Percentiles rank a stretch among this genome's conserved stretches.
Evolutionary conservation across 1,284 basidiomycete species (phyloP).

Genomic region (Sanghuangporus sanghuang): DNA sequence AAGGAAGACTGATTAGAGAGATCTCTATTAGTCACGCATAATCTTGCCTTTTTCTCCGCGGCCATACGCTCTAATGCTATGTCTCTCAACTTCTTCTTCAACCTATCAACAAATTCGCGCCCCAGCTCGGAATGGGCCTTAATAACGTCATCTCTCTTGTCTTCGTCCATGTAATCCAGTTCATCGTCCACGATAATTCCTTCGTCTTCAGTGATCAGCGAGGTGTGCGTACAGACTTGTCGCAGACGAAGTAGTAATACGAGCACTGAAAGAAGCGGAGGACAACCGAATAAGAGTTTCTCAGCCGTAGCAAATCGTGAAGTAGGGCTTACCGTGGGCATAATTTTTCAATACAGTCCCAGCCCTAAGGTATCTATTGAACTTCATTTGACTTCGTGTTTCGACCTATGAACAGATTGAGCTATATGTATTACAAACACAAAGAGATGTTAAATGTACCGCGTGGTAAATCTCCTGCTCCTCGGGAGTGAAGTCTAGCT

Average conservation of each 20-base stretch:
- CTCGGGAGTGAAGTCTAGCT: slow-evolving; percentile 46
- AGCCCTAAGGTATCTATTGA: slow-evolving; percentile 51
- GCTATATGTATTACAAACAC: background rate
- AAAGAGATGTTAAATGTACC: slow-evolving; percentile 26
- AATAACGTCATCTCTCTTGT: slow-evolving; percentile 35
- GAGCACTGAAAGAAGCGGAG: slow-evolving; percentile 32
- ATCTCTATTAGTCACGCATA: background rate
- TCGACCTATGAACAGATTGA: slow-evolving; percentile 38
- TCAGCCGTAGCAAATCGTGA: background rate
- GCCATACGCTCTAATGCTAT: slow-evolving; percentile 34
- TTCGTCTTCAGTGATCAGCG: slow-evolving; percentile 43
- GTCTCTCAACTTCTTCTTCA: slow-evolving; percentile 42
- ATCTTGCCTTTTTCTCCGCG: slow-evolving; percentile 44
- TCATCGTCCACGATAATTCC: slow-evolving; percentile 35
- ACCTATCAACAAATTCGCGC: slow-evolving; percentile 40
- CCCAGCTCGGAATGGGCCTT: slow-evolving; percentile 42
- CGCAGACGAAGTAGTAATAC: slow-evolving; percentile 50
- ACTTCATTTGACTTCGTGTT: slow-evolving; percentile 45
- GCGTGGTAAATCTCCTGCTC: slow-evolving; percentile 53
- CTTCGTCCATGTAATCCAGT: slow-evolving; percentile 28
- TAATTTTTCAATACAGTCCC: slow-evolving; percentile 59
- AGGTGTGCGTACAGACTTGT: slow-evolving; percentile 52
- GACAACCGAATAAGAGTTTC: background rate
- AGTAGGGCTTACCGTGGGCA: slow-evolving; percentile 30
- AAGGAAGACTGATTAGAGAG: background rate